Conservation (phyloP, 768 basidiomycete species). For the Naganishia kalamii region DNA sequence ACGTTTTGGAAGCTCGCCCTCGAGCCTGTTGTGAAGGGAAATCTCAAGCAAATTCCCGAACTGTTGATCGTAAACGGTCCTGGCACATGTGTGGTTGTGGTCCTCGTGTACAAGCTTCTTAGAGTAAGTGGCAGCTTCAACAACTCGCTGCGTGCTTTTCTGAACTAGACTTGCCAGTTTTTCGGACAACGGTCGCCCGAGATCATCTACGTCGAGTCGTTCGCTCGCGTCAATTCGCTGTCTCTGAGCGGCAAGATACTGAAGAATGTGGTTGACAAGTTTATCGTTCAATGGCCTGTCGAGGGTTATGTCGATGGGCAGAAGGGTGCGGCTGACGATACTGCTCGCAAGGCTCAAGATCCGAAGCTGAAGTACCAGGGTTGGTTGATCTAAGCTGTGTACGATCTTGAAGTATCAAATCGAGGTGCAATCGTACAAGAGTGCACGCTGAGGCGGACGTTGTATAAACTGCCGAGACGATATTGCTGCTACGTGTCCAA, state of each 20-base stretch:
- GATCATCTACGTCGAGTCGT: conserved; percentile 85
- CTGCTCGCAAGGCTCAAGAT: background rate
- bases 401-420: no score
- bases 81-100: conserved; percentile 81
- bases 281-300: conserved; percentile 78
- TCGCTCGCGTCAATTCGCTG: conserved; percentile 73
- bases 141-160: background rate
- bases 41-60: conserved; percentile 52
- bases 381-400: conserved; percentile 17
- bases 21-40: conserved; percentile 23
- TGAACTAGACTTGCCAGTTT: conserved; percentile 52
- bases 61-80: conserved; percentile 87
- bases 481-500: no score
- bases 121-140: conserved; percentile 53
- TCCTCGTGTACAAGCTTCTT: conserved; percentile 62
- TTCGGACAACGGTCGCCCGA: conserved; percentile 64
- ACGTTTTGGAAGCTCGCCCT: conserved; percentile 49
- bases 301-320: background rate
- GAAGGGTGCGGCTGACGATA: background rate
- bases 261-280: conserved; percentile 76
- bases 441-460: no score
- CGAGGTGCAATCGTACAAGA: no score
- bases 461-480: no score
- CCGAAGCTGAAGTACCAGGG: conserved; percentile 5
- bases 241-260: conserved; percentile 81